Percentiles rank a stretch among this genome's conserved stretches.
phyloP scores from a whole-genome alignment of 1,284 basidiomycete genomes.

The Naganishia sp. region DNA sequence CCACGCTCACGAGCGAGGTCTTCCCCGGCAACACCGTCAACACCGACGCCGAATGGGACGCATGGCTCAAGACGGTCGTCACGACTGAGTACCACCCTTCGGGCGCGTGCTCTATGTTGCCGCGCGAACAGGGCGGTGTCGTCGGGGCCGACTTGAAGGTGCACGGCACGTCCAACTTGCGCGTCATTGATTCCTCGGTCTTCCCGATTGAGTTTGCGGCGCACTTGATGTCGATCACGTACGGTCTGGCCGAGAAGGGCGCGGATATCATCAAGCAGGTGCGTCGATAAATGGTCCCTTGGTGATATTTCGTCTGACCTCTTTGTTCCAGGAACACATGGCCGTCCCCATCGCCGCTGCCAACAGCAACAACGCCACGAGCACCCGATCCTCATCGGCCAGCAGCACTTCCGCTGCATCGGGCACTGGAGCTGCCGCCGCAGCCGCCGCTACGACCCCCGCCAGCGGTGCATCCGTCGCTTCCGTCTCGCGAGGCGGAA shows the following conservation, averaged over 20 bases:
- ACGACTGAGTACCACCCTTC: constrained; percentile 61
- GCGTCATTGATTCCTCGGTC: constrained; percentile 55
- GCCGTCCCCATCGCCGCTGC: constrained; percentile 30
- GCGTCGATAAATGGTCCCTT: background rate
- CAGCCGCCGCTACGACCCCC: background rate
- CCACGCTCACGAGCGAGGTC: constrained; percentile 52
- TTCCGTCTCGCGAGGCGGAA: constrained; percentile 1
- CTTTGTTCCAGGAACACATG: constrained; percentile 27
- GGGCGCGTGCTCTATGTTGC: constrained; percentile 67
- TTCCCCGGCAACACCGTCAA: constrained; percentile 54
- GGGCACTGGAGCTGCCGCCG: constrained; percentile 4
- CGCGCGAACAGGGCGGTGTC: constrained; percentile 64
- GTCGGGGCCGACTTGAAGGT: constrained; percentile 65
- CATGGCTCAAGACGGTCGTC: constrained; percentile 55
- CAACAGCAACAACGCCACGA: constrained; percentile 30
- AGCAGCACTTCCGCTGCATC: background rate
- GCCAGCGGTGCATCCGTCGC: background rate
- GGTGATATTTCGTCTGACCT: background rate
- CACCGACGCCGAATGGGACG: constrained; percentile 59
- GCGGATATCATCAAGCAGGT: constrained; percentile 62
- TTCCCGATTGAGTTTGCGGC: constrained; percentile 55
- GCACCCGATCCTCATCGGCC: constrained; percentile 35
- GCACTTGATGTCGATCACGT: constrained; percentile 47
- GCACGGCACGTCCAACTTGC: constrained; percentile 60
- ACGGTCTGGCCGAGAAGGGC: constrained; percentile 57